Percentiles rank a stretch among this genome's conserved stretches.
These are phyloP conservation scores for Naganishia onofrii DNA, from an alignment of 768 basidiomycete species.

Conservation along the genomic window DNA sequence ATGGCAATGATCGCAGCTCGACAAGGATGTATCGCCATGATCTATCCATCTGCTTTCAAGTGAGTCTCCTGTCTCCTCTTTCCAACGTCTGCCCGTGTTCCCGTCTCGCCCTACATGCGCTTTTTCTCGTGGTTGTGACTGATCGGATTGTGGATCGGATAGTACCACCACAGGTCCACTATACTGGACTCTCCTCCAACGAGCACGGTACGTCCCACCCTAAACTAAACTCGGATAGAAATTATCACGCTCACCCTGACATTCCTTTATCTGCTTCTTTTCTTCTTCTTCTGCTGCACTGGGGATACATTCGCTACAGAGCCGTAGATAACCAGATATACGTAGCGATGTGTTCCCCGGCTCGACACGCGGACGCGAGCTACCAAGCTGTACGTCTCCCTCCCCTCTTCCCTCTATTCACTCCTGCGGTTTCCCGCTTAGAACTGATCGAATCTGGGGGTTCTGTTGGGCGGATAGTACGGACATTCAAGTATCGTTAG, in stretches of 20 bases:
- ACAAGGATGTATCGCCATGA: slow-evolving; percentile 77
- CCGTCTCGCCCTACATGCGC: too few relatives aligned
- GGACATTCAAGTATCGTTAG: slow-evolving; percentile 86
- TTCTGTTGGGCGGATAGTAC: slow-evolving; percentile 32
- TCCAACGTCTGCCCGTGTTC: not conserved
- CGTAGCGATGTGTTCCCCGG: slow-evolving; percentile 92
- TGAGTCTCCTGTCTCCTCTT: not conserved
- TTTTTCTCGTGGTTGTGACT: not conserved
- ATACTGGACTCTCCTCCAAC: slow-evolving; percentile 90
- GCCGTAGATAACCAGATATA: slow-evolving; percentile 97
- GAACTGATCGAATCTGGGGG: not conserved
- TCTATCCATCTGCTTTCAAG: slow-evolving; percentile 96
- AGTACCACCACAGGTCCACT: slow-evolving; percentile 82
- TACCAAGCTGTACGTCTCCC: slow-evolving; percentile 68
- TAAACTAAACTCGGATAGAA: not conserved
- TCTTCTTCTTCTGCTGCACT: not conserved
- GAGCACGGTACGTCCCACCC: slow-evolving; percentile 63
- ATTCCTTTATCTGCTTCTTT: not conserved
- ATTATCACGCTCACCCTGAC: not conserved
- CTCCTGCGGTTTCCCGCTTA: not conserved
- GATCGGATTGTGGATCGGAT: not conserved
- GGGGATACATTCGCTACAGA: slow-evolving; percentile 56
- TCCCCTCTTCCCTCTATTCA: not conserved
- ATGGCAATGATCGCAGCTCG: slow-evolving; percentile 86
- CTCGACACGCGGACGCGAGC: slow-evolving; percentile 71